Evolutionary conservation across 164 flowering plant genomes (phyloP), one percentile per base, ranked within the genome.

Genomic region (Piper longum): DNA sequence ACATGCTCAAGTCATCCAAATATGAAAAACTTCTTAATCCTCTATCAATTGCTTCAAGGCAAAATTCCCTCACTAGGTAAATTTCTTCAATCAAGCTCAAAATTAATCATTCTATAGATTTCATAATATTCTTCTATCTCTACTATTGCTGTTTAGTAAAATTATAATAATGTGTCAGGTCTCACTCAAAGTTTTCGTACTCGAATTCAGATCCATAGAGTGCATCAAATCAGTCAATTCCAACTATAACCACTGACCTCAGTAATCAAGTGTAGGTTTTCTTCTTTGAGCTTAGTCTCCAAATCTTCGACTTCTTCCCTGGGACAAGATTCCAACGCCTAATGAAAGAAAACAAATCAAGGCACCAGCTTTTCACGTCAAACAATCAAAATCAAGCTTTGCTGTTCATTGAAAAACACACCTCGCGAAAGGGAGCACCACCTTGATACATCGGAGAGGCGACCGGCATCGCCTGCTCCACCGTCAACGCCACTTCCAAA

Each of bases 291-390:
- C 42, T 65, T 60, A 58, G 81, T 83, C 69, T 85, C 74, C 3
- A 85, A 72, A 68, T 83, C 76, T 4, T 63, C 64, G 39, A 80
- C 72, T 11, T 83, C 66, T 56, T 65, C 79, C 73, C 71, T 91
- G 14, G 97, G 96, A 73, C 90, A 87, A 26, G 96, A 82, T 42
- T 79, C 85, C 95, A 95, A 87, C 51, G 80, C 96, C 97, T 95
- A 66, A 41, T 7, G 62, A 61, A 16, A 59, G 42, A 4, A 7
- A 71, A 60, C 43, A 63, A 57, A 51, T 1, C 3, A 14, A 48
- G 14, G 12, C 52, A 2, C 52, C 8, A 48, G 14, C 9, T 26
- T 2, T 26, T 48, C 52, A 26, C 36, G 1, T 26, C 36, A 26
- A 26, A 26, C 36, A 26, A 26, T 26, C 36, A 26, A 26, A 26